A percentile compares a stretch with the other conserved stretches of the same genome.
phyloP scores from a whole-genome alignment of 208 protist genomes.

The Naegleria fowleri region DNA sequence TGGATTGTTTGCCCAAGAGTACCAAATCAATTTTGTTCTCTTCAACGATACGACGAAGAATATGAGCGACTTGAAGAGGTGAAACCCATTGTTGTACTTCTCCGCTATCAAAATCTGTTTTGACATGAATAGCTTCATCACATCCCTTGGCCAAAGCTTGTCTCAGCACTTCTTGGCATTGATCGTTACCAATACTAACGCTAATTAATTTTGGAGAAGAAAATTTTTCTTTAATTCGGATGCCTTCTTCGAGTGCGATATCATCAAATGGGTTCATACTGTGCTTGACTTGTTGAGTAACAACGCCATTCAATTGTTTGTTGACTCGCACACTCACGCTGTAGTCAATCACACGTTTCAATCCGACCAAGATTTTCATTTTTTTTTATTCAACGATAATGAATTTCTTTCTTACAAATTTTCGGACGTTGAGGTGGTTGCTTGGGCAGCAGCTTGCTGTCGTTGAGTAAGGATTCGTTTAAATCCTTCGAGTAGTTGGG shows the following conservation, averaged over 20 bases:
- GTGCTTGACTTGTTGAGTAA: slow-evolving; percentile 87
- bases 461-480: neutral
- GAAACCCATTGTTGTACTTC: slow-evolving; percentile 19
- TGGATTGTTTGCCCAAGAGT: slow-evolving; percentile 87
- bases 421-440: no score
- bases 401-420: no score
- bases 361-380: slow-evolving; percentile 82
- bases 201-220: slow-evolving; percentile 79
- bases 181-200: slow-evolving; percentile 81
- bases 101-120: slow-evolving; percentile 31
- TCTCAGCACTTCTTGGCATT: slow-evolving; percentile 71
- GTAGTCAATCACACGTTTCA: slow-evolving; percentile 95
- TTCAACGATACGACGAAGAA: slow-evolving; percentile 28
- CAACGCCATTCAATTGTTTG: slow-evolving; percentile 79
- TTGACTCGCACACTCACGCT: slow-evolving; percentile 89
- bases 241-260: slow-evolving; percentile 88
- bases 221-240: slow-evolving; percentile 54
- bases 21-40: slow-evolving; percentile 53
- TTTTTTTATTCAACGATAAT: slow-evolving; percentile 24
- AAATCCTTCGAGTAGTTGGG: neutral
- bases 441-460: neutral
- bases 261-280: slow-evolving; percentile 93
- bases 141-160: slow-evolving; percentile 88
- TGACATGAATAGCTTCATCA: slow-evolving; percentile 85
- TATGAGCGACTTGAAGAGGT: slow-evolving; percentile 19